A percentile compares a stretch with the other conserved stretches of the same genome.
Evolutionary conservation across 495 filamentous ascomycete species (phyloP).

Genomic region (Daldinia concentrica): DNA sequence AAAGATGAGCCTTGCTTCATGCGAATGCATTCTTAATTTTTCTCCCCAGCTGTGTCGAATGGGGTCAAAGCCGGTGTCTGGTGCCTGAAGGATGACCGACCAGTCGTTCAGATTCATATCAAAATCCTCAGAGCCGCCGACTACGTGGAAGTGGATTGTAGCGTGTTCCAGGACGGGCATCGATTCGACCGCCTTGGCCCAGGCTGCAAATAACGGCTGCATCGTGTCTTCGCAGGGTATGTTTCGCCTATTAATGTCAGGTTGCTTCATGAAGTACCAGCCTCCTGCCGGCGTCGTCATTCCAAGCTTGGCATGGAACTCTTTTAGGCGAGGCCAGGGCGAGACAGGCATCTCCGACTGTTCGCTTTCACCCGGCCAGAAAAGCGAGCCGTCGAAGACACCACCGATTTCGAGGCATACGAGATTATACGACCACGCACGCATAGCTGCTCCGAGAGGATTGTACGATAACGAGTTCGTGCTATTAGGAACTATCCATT

Average conservation of each 20-base stretch:
- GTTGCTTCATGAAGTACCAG: background rate
- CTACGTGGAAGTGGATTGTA: background rate
- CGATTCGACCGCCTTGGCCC: conserved; percentile 2
- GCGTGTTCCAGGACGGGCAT: conserved; percentile 6
- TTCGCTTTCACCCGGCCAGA: conserved; percentile 5
- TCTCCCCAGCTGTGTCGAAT: background rate
- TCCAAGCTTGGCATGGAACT: background rate
- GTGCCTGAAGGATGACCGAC: background rate
- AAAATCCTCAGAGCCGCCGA: too few species aligned
- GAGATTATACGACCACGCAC: conserved; percentile 5
- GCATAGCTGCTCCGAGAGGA: background rate
- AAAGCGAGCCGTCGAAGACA: conserved; percentile 1
- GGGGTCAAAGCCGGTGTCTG: background rate
- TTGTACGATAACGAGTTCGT: background rate
- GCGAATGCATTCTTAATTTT: background rate
- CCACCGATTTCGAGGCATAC: background rate
- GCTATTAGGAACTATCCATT: background rate
- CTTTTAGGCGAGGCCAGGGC: background rate
- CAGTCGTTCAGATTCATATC: too few species aligned
- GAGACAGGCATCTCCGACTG: background rate
- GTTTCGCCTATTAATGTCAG: background rate
- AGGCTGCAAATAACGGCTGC: conserved; percentile 13
- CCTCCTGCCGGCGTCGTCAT: background rate
- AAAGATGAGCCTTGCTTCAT: conserved; percentile 3
- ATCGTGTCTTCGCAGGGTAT: background rate